Base-by-base conservation (phyloP, 371 early-diverging fungal genomes). In the Mucor lusitanicus region DNA sequence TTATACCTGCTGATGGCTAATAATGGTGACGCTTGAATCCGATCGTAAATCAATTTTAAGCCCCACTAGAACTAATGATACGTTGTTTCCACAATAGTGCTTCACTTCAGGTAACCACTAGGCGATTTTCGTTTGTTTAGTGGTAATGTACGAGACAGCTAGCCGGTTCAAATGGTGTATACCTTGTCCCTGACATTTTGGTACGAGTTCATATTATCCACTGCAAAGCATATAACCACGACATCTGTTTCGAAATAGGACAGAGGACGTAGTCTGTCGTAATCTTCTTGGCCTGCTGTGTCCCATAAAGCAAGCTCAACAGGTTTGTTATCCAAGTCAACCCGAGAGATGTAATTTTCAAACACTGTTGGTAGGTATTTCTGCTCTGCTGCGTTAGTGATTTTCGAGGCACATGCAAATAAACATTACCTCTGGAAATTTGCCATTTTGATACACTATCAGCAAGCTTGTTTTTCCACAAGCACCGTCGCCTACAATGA, bases 201-300 rank as follows among this genome's bases (percentile, higher is more conserved):
- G 69, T 95, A 91, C 0, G 94, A 92, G 33, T 85, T 85, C 23
- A 87, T 87, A 55, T 85, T 84, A 63, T 91, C 91, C 21, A 94
- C 79, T 19, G 94, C 88, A 79, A 92, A 95, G 76, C 96, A 95
- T 64, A 97, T 88, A 39, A 97, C 73, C 71, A 96, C 90, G 0
- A 95, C 93, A 73, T 97, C 92, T 17, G 96, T 93, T 69, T 96
- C 91, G 32, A 91, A 92, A 78, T 95, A 96, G 13, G 93, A 93
- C 17, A 95, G 75, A 11, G 93, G 90, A 25, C 94, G 87, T 37
- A 95, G 75, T 40, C 94, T 83, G 69, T 93, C 93, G 72, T 92
- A 93, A 70, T 94, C 95, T 74, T 93, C 92, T 71, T 93, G 94
- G 21, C 97, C 95, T 28, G 94, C 94, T 15, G 97, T 97, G 82